Conservation (phyloP, 495 filamentous ascomycete genomes). For the Aspergillus funiculosus region DNA sequence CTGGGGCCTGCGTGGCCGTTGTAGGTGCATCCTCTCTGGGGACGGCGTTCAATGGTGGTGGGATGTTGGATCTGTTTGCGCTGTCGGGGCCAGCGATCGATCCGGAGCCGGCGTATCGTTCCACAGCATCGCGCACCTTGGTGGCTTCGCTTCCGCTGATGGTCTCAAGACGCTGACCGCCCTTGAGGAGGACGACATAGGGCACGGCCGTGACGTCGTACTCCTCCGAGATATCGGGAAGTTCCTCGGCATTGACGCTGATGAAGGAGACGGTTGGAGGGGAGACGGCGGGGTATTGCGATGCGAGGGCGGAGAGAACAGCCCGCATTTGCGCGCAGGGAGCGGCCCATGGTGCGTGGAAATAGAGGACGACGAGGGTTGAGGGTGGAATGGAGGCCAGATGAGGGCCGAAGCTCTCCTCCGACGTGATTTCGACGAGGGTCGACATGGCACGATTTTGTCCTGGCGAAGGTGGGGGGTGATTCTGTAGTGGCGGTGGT, state of each 20-base stretch:
- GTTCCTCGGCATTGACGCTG: slow-evolving; percentile 81
- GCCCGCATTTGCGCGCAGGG: slow-evolving; percentile 89
- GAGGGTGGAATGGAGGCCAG: slow-evolving; percentile 57
- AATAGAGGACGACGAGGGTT: slow-evolving; percentile 76
- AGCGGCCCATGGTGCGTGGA: slow-evolving; percentile 95
- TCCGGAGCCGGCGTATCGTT: slow-evolving; percentile 58
- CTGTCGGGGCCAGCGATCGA: slow-evolving; percentile 14
- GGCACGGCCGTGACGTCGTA: slow-evolving; percentile 95
- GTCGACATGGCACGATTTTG: slow-evolving; percentile 51
- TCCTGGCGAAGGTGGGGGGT: slow-evolving; percentile 10
- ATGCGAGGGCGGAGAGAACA: slow-evolving; percentile 78
- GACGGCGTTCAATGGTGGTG: slow-evolving; percentile 46
- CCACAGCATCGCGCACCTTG: slow-evolving; percentile 74
- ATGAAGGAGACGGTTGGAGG: slow-evolving; percentile 73
- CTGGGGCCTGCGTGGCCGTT: slow-evolving; percentile 33
- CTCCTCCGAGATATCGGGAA: slow-evolving; percentile 76
- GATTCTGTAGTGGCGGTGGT: slow-evolving; percentile 3
- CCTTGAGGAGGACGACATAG: slow-evolving; percentile 73
- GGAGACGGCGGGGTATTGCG: slow-evolving; percentile 63
- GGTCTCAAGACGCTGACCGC: slow-evolving; percentile 64
- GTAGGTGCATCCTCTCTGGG: slow-evolving; percentile 38
- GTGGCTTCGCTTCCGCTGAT: slow-evolving; percentile 83
- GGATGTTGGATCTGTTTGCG: slow-evolving; percentile 39
- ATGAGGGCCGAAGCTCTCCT: slow-evolving; percentile 61
- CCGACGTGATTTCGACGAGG: slow-evolving; percentile 65